Base-by-base conservation (phyloP, 306 rosid genomes). In the Cicer pinnatifidum region DNA sequence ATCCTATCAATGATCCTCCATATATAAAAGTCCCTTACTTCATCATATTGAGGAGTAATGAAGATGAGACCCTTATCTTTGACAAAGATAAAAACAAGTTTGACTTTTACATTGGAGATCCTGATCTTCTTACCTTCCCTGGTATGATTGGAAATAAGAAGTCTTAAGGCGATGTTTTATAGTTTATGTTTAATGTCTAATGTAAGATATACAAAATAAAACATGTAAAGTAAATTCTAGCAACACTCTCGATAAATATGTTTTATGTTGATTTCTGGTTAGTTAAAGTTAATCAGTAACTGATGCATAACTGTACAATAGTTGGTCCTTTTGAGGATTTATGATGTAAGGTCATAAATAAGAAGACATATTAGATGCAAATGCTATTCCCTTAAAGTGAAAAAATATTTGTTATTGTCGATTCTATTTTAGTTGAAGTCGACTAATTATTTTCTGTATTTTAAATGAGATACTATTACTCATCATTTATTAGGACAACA, bases 1-100 rank as follows among this genome's bases (percentile, higher is more conserved):
- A 90, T 50, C 94, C 97, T 35, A 83, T 92, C 52, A 92, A 90
- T 59, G 97, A 92, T 67, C 89, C 96, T 62, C 96, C 97, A 56
- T 88, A 75, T 76, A 85, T 92, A 84, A 85, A 69, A 45, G 86
- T 35, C 61, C 97, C 94, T 44, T 75, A 80, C 77, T 72, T 84
- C 73, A 88, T 92, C 43, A 85, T 90, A 47, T 46, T 90, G 86
- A 84, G 81, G 80, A 84, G 87, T 57, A 33, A 82, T 66, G 89
- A 81, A 75, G 85, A 88, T 3, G 85, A 83, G 77, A 70, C 86
- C 37, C 84, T 81, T 70, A 84, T 92, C 76, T 92, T 82, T 86
- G 88, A 92, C 86, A 75, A 65, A 65, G 75, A 88, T 28, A 78
- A 50, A 28, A 94, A 92, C 82, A 82, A 89, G 71, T 90, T 88